Conservation (phyloP, 371 early-diverging fungal genomes). For the Lichtheimia ramosa region DNA sequence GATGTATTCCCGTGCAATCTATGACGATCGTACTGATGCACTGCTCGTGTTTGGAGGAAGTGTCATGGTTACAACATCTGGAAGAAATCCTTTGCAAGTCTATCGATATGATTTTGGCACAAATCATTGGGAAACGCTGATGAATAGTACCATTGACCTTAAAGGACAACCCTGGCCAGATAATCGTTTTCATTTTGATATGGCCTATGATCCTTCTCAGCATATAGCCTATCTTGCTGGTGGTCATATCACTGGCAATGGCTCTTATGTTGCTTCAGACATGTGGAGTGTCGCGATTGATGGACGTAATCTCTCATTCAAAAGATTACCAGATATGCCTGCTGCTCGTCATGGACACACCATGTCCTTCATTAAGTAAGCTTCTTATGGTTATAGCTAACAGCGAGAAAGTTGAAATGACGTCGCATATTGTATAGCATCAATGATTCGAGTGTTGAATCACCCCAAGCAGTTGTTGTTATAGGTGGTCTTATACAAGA, state of each 20-base stretch:
- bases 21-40: slow-evolving; percentile 7
- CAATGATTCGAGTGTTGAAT: too few species aligned
- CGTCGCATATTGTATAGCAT: neutral
- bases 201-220: slow-evolving; percentile 15
- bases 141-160: slow-evolving; percentile 6
- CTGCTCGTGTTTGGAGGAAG: slow-evolving; percentile 23
- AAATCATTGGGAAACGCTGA: slow-evolving; percentile 12
- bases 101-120: slow-evolving; percentile 16
- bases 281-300: slow-evolving; percentile 18
- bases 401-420: neutral
- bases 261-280: slow-evolving; percentile 19
- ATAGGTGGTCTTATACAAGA: neutral
- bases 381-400: neutral
- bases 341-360: slow-evolving; percentile 43
- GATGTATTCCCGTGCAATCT: slow-evolving; percentile 17
- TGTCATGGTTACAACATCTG: neutral
- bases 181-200: slow-evolving; percentile 24
- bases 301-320: slow-evolving; percentile 15
- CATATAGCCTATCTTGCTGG: slow-evolving; percentile 31
- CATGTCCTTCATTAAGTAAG: slow-evolving; percentile 37
- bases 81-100: slow-evolving; percentile 14
- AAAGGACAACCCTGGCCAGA: slow-evolving; percentile 6
- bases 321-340: slow-evolving; percentile 9
- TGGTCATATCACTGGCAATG: slow-evolving; percentile 19
- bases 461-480: neutral